Base-by-base conservation (phyloP, 495 filamentous ascomycete genomes). In the Penicillium ochrochloron region DNA sequence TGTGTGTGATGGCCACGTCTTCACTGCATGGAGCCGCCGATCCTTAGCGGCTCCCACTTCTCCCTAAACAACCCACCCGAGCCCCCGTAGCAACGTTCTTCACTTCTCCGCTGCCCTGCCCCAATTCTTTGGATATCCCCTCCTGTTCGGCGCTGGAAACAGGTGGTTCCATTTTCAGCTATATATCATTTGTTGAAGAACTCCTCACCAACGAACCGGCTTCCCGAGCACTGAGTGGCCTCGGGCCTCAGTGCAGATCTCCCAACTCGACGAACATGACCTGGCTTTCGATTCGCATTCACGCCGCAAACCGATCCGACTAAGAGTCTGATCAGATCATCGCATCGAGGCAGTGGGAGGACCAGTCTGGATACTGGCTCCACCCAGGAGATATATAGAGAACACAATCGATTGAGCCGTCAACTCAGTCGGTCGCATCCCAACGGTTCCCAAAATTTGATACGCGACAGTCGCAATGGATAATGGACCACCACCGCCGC, bases 401-500 rank as follows among this genome's bases (percentile, higher is more conserved):
- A 25, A 19, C 44, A 23, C 19, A 17, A 33, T 27, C 23, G 25
- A 33, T 27, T 19, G 25, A 19, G 56, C 23, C 56, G 35, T 11
- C 35, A 58, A 58, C 31, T 37, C 2, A 31, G 29, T 8, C 56
- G 34, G n/a, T 58, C 39, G 35, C 35, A 58, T 58, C 55, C 46
- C 55, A 27, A 39, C 62, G 19, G 25, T 48, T 39, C 54, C 59
- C 33, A 27, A 39, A 37, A 48, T 37, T 50, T 31, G 51, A 21
- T 62, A 34, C 50, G 33, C n/a, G n/a, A 10, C 44, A 48, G 59
- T 64, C 59, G 62, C 61, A 17, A 82, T 82, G 79, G 78, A 81
- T 60, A 75, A 80, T 59, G 75, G 70, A 53, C 87, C 88, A 60
- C 88, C 89, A 15, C 84, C 83, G 21, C 84, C 84, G 27, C 84